Evolutionary conservation across 768 basidiomycete species (phyloP), one percentile per base, ranked within the genome.

Genomic region (Podaxis sp.): DNA sequence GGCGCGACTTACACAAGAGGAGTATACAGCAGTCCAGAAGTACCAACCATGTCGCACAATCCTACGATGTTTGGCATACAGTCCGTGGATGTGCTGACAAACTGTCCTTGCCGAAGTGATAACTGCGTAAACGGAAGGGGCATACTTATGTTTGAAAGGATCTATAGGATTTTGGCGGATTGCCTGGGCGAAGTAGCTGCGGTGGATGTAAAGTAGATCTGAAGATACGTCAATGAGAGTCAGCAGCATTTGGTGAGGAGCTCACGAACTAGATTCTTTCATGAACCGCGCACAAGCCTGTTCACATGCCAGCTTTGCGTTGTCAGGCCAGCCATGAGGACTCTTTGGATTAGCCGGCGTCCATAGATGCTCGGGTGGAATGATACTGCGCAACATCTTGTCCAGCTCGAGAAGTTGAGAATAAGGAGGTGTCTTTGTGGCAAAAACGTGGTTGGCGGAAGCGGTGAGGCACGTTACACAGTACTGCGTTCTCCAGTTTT

Each of bases 21-120:
- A 80, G 63, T 81, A 84, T 51, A 81, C 68, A 0, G 74, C 73
- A 0, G 82, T 79, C 84, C 84, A 85, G 69, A 84, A 83, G 66
- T 77, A 82, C 81, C 83, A 84, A 8, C 73, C 69, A 42, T 71
- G 67, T 26, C 75, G 68, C 6, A 75, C 69, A 2, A 73, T 68
- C 11, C 58, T 66, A 11, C 76, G 77, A 67, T 81, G 77, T 24
- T 74, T 68, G 6, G 60, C 60, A 56, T 77, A 80, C 33, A 84
- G 72, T 72, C 53, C 70, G 69, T 54, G 84, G 68, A 54, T 76
- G 74, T 11, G 75, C 71, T 49, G 83, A 77, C n/a, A 83, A 64
- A 39, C 76, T 68, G 52, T 76, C 75, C 61, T 48, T 2, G 82
- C 80, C 61, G 81, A 63, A 77, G 56, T 78, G 74, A 71, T 79